Percentiles rank a stretch among this genome's conserved stretches.
phyloP scores from a whole-genome alignment of 345 rosid genomes.

The Camelina hispida region DNA sequence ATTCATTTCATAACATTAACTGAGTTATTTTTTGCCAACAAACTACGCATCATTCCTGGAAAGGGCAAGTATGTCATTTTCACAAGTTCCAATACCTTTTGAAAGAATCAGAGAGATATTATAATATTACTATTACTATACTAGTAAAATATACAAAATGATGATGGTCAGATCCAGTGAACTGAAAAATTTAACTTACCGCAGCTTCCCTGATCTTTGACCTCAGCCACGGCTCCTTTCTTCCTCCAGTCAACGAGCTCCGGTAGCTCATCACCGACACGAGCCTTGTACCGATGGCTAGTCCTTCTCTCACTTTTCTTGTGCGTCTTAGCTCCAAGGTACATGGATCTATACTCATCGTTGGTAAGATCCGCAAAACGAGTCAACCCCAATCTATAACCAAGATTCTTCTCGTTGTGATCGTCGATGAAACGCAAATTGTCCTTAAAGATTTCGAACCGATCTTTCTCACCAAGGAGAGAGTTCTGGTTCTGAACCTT shows the following conservation, averaged over 20 bases:
- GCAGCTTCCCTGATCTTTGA: conserved; percentile 85
- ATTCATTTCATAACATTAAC: not conserved
- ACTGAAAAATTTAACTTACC: conserved; percentile 51
- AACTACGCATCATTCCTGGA: not conserved
- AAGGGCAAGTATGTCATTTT: conserved; percentile 7
- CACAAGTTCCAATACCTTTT: not conserved
- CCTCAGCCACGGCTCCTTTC: conserved; percentile 74
- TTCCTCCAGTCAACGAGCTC: conserved; percentile 78
- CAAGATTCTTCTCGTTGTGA: conserved; percentile 65
- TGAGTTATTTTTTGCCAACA: not conserved
- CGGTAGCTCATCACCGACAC: conserved; percentile 68
- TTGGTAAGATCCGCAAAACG: conserved; percentile 89
- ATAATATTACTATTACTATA: not conserved
- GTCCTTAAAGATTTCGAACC: conserved; percentile 80
- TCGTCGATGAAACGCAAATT: conserved; percentile 83
- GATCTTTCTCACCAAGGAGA: conserved; percentile 72
- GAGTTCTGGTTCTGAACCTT: conserved; percentile 59
- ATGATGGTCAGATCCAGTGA: conserved; percentile 6
- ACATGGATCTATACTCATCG: conserved; percentile 85
- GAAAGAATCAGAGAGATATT: not conserved
- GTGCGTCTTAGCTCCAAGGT: conserved; percentile 56
- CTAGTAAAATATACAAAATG: not conserved
- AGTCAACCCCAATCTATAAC: conserved; percentile 71
- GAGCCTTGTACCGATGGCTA: conserved; percentile 59
- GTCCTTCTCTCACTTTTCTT: conserved; percentile 47